Percentiles rank a stretch among this genome's conserved stretches.
Conservation (phyloP, 2,329 filamentous ascomycete species). For the Neofusicoccum laricinum region DNA sequence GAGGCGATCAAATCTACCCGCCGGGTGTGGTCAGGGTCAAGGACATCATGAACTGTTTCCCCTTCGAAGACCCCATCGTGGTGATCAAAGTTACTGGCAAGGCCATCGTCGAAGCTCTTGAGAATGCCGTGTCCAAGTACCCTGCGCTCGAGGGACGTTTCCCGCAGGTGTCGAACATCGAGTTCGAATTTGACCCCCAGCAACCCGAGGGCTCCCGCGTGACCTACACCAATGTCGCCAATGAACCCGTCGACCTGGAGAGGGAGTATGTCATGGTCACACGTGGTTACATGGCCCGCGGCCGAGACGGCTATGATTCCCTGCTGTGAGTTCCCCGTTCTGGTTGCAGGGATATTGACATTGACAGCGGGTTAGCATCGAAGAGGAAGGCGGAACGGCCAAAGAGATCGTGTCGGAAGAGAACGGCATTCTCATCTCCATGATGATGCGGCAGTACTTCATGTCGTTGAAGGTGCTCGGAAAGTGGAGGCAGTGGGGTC, state of each 20-base stretch:
- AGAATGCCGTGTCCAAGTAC: conserved; percentile 78
- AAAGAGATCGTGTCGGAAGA: conserved; percentile 82
- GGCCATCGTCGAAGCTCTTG: conserved; percentile 73
- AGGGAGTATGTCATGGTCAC: conserved; percentile 72
- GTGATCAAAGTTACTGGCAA: conserved; percentile 69
- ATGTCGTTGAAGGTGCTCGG: conserved; percentile 79
- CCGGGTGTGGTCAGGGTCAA: conserved; percentile 74
- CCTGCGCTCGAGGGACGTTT: conserved; percentile 83
- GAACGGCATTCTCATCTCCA: conserved; percentile 80
- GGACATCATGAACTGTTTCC: conserved; percentile 85
- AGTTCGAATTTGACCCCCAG: conserved; percentile 67
- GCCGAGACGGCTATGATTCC: conserved; percentile 50
- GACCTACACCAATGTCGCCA: conserved; percentile 59
- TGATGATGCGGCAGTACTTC: conserved; percentile 87
- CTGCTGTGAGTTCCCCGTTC: not conserved
- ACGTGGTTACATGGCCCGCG: conserved; percentile 82
- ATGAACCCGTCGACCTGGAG: conserved; percentile 59
- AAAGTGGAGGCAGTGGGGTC: conserved; percentile 71
- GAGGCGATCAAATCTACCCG: conserved; percentile 84
- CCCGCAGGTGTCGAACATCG: conserved; percentile 82
- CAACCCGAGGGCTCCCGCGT: conserved; percentile 62
- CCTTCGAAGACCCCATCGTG: conserved; percentile 87
- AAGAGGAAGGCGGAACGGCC: conserved; percentile 71
- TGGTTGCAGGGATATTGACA: conserved; percentile 36
- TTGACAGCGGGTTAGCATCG: conserved; percentile 38